Evolutionary conservation across 768 basidiomycete genomes (phyloP).

Genomic region (Leccinum aurantiacum): DNA sequence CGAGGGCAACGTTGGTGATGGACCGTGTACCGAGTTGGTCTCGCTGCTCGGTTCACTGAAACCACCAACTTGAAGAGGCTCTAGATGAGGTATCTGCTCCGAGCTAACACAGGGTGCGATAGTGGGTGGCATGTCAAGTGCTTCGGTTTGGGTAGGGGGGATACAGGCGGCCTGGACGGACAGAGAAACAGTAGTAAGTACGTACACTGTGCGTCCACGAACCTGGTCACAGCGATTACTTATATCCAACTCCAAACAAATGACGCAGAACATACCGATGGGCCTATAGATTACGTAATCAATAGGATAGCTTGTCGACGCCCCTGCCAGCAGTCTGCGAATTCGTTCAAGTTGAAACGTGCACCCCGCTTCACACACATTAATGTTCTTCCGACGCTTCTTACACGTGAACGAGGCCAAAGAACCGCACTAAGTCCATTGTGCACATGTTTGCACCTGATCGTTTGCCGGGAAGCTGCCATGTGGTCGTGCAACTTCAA

Average conservation of each 20-base stretch:
- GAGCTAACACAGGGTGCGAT: constrained; percentile 5
- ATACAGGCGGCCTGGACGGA: background rate
- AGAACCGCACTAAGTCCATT: background rate
- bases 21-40: constrained; percentile 7
- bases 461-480: background rate
- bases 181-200: background rate
- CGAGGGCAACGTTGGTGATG: background rate
- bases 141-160: background rate
- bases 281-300: background rate
- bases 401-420: background rate
- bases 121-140: constrained; percentile 12
- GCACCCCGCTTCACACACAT: background rate
- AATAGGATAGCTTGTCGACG: background rate
- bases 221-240: background rate
- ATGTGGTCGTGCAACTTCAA: background rate
- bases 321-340: too few relatives aligned
- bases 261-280: background rate
- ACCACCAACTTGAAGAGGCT: constrained; percentile 12
- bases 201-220: background rate
- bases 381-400: background rate
- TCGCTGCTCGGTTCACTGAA: constrained; percentile 10
- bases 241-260: background rate
- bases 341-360: background rate
- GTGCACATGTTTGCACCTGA: background rate
- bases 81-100: constrained; percentile 24